Conservation (phyloP, 1,284 basidiomycete species). For the Rhodotorula sp. region DNA sequence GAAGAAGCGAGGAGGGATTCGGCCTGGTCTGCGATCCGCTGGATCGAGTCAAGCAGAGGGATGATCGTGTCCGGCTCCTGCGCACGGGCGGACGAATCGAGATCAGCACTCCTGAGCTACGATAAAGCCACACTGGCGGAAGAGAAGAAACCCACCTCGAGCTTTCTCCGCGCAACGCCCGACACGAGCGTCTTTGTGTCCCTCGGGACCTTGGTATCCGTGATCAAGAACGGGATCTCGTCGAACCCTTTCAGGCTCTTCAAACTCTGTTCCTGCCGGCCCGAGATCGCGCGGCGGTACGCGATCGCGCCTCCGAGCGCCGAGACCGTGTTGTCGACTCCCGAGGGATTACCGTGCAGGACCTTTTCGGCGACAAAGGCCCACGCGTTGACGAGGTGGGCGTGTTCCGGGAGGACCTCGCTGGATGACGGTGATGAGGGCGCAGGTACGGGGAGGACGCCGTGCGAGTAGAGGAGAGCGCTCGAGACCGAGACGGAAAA, state of each 20-base stretch:
- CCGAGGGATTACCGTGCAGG: constrained; percentile 94
- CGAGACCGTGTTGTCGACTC: constrained; percentile 93
- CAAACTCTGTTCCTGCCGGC: constrained; percentile 63
- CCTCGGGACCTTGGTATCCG: constrained; percentile 85
- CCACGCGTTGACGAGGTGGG: constrained; percentile 83
- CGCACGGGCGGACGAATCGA: background rate
- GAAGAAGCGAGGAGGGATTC: constrained; percentile 65
- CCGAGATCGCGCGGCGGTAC: constrained; percentile 79
- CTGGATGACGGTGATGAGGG: constrained; percentile 44
- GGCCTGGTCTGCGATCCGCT: constrained; percentile 77
- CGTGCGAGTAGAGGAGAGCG: constrained; percentile 61
- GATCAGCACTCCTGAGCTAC: too few relatives aligned
- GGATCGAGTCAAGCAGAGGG: constrained; percentile 71
- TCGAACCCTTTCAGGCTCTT: constrained; percentile 79
- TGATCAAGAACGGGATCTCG: constrained; percentile 75
- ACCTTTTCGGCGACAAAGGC: constrained; percentile 96
- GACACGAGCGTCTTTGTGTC: constrained; percentile 95
- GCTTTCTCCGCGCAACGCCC: constrained; percentile 72
- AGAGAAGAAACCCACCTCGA: too few relatives aligned
- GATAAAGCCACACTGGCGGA: too few relatives aligned
- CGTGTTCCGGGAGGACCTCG: constrained; percentile 60
- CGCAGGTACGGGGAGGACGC: constrained; percentile 57
- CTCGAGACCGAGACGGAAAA: constrained; percentile 85
- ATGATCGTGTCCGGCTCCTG: constrained; percentile 77
- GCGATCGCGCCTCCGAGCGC: constrained; percentile 90